Conservation (phyloP, 2,329 filamentous ascomycete genomes). For the Monosporascus sp. region DNA sequence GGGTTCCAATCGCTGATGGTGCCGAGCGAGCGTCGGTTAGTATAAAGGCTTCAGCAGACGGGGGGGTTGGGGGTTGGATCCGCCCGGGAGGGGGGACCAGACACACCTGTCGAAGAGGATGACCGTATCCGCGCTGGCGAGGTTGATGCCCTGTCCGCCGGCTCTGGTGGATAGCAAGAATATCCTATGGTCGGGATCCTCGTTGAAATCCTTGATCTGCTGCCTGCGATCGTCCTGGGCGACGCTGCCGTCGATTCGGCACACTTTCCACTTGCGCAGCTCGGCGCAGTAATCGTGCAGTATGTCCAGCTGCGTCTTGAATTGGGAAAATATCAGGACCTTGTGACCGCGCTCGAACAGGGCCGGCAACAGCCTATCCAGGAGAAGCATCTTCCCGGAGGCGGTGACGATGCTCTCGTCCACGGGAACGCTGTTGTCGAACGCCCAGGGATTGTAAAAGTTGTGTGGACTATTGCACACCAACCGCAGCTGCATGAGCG, state of each 20-base stretch:
- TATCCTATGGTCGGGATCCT: constrained; percentile 58
- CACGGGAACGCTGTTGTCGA: constrained; percentile 50
- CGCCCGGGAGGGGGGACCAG: no score
- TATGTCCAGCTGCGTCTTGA: constrained; percentile 89
- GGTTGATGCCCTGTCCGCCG: constrained; percentile 91
- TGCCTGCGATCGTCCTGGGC: constrained; percentile 65
- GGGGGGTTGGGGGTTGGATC: no score
- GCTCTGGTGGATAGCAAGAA: constrained; percentile 89
- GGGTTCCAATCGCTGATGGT: constrained; percentile 73
- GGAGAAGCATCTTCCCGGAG: constrained; percentile 91
- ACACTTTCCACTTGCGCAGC: constrained; percentile 75
- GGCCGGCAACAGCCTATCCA: constrained; percentile 76
- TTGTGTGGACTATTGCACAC: constrained; percentile 94
- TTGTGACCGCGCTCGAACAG: constrained; percentile 77
- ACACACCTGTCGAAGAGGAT: constrained; percentile 72
- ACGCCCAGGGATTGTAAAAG: constrained; percentile 87
- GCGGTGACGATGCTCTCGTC: constrained; percentile 81
- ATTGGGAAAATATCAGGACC: constrained; percentile 93
- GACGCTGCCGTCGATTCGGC: constrained; percentile 87
- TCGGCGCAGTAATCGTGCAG: constrained; percentile 77
- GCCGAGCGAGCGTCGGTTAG: not conserved
- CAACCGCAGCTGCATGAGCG: constrained; percentile 83
- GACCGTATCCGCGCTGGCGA: constrained; percentile 86
- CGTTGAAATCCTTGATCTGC: constrained; percentile 72
- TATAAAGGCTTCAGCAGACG: constrained; percentile 6